Evolutionary conservation across 306 rosid species (phyloP).

Genomic region (Rubus idaeus): DNA sequence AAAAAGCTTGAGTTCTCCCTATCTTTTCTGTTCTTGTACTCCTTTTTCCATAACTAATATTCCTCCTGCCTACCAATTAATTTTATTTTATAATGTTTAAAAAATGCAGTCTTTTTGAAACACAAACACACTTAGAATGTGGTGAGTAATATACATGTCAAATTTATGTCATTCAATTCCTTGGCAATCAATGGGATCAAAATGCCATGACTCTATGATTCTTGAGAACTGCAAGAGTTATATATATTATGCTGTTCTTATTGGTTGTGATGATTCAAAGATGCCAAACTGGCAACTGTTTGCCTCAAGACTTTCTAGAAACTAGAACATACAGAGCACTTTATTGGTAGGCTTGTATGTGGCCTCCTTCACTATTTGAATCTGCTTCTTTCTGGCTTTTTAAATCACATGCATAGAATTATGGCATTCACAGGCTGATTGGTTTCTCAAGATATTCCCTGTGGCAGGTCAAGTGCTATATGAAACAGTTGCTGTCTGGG

Average conservation of each 20-base stretch:
- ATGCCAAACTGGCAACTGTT: not conserved
- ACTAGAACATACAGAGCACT: not conserved
- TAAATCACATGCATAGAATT: not conserved
- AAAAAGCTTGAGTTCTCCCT: not conserved
- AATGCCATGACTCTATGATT: not conserved
- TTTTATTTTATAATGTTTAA: not conserved
- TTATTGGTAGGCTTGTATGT: not conserved
- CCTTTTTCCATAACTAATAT: not conserved
- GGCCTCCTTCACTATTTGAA: not conserved
- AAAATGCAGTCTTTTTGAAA: not conserved
- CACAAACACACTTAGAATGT: not conserved
- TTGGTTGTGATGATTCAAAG: not conserved
- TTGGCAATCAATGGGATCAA: not conserved
- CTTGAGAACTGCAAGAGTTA: not conserved
- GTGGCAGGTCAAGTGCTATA: constrained; percentile 78
- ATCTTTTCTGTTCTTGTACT: not conserved
- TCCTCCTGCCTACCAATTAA: not conserved
- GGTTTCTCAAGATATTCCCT: constrained; percentile 37
- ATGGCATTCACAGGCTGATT: constrained; percentile 36
- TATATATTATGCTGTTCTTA: not conserved
- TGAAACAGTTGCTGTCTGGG: constrained; percentile 92
- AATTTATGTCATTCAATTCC: not conserved
- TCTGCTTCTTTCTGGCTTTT: not conserved
- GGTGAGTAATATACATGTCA: not conserved
- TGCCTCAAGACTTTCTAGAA: not conserved